Percentiles rank a stretch among this genome's conserved stretches.
phyloP scores from a whole-genome alignment of 768 basidiomycete genomes.

The Suillus subaureus region DNA sequence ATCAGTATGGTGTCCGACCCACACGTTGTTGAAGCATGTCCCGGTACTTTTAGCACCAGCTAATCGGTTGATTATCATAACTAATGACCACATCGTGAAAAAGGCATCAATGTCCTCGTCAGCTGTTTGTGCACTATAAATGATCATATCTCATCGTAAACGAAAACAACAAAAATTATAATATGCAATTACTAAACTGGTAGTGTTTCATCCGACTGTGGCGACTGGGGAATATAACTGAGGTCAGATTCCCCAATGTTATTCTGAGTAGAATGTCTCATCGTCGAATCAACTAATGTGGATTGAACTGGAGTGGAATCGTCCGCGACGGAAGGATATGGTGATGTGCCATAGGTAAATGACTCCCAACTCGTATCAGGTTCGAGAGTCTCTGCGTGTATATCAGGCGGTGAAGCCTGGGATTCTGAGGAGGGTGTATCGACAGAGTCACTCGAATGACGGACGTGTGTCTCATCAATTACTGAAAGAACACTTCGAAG shows the following conservation, averaged over 20 bases:
- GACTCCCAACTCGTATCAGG: slow-evolving; percentile 39
- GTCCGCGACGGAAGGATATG: slow-evolving; percentile 36
- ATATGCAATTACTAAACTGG: slow-evolving; percentile 18
- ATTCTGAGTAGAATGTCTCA: slow-evolving; percentile 19
- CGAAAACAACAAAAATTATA: slow-evolving; percentile 9
- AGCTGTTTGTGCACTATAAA: background rate
- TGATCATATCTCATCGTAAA: background rate
- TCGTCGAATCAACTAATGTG: slow-evolving; percentile 17
- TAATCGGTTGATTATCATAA: slow-evolving; percentile 8
- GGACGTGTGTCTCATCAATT: slow-evolving; percentile 62
- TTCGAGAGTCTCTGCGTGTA: slow-evolving; percentile 33
- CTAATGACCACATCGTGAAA: slow-evolving; percentile 16
- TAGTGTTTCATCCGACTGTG: slow-evolving; percentile 29
- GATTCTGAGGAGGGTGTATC: slow-evolving; percentile 20
- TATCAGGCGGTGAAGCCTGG: slow-evolving; percentile 26
- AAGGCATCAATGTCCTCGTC: slow-evolving; percentile 3
- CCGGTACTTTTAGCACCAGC: slow-evolving; percentile 2
- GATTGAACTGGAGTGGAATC: slow-evolving; percentile 52
- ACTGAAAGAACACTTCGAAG: slow-evolving; percentile 72
- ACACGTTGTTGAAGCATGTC: slow-evolving; percentile 14
- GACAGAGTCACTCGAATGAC: slow-evolving; percentile 29
- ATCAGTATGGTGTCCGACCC: slow-evolving; percentile 64
- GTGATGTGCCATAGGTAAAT: slow-evolving; percentile 43
- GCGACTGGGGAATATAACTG: slow-evolving; percentile 15
- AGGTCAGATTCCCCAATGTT: slow-evolving; percentile 22